Base-by-base conservation (phyloP, 2,329 filamentous ascomycete species). In the Stachybotrys chlorohalonatus region DNA sequence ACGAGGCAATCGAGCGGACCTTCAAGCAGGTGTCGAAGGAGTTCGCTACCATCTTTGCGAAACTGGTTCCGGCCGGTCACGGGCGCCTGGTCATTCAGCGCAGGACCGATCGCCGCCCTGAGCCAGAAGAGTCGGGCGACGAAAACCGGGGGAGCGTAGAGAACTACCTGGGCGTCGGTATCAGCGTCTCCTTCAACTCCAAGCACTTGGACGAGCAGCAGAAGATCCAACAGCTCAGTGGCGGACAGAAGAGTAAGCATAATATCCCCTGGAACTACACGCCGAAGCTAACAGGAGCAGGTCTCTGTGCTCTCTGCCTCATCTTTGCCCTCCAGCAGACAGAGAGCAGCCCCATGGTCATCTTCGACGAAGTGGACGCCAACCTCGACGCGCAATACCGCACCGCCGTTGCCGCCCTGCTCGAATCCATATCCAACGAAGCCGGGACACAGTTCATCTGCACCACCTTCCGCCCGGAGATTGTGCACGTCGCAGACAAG, bases 251-350 rank as follows among this genome's bases (percentile, higher is more conserved):
- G 81, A 95, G 90, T 91, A 74, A 79, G 86, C 75, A 32, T 16
- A 15, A 5, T 7, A 17, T 42, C 36, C 36, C 36, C 9, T 42
- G 36, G 36, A 9, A 42, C 36, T 24, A 32, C 6, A 50, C 47
- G 13, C 11, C 17, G 42, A 52, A 31, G 11, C 54, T 56, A 47
- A 54, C 52, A n/a, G 11, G 36, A 52, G 6, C 17, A 91, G 89
- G 90, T 82, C 78, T 97, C 58, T 97, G 93, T 71, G 94, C 94
- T 9, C 83, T 99, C n/a, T 95, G 94, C 49, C 83, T 99, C 52
- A 95, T 99, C 62, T 99, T 99, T 68, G 94, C 94, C n/a, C 95
- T 99, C 62, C 94, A 99, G 72, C 90, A 92, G 62, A 96, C 93
- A 56, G 94, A 99, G 69, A 94, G 93, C 9, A 95, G 93, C 49